Base-by-base conservation (phyloP, 2,329 filamentous ascomycete species). In the Colletotrichum sp. region DNA sequence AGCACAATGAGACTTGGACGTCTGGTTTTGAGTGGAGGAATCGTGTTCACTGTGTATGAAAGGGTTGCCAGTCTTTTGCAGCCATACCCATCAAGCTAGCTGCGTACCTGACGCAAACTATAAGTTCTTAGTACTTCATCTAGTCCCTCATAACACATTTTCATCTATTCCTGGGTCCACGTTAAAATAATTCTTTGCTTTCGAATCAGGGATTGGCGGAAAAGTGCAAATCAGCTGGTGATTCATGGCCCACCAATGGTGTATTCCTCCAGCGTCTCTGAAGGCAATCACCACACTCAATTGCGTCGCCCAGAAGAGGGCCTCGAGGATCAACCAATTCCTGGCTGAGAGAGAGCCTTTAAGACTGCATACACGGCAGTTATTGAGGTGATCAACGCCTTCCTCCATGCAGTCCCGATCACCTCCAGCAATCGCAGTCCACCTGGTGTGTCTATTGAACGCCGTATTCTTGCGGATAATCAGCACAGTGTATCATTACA, bases 1-100 rank as follows among this genome's bases (percentile, higher is more conserved):
- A 94, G 92, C 39, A 91, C 91, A 0, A 94, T 94, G 93, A 86
- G 93, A 71, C 80, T 94, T 28, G 92, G 92, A 1, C 83, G 93
- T 76, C 88, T 92, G 5, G 87, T 94, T 1, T 87, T 94, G 60
- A 92, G 90, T 78, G 93, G 92, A n/a, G 92, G 92, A 0, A 93
- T 93, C 74, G 82, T 93, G 2, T 93, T 93, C 77, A 91, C 91
- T 3, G 88, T 89, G 4, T 93, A 93, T 79, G 92, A 93, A 80
- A 88, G 90, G 75, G 87, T 90, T 16, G 87, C 88, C 0, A 85
- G 86, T 30, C 73, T 91, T 22, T 83, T 91, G 6, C 30, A 22
- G 34, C 43, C n/a, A 64, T 16, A 36, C 0, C 32, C 32, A 16
- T 5, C 12, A 27, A 39, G 60, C n/a, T 16, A 64, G 22, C n/a